Base-by-base conservation (phyloP, 2,329 filamentous ascomycete genomes). In the Ascochyta lentis region DNA sequence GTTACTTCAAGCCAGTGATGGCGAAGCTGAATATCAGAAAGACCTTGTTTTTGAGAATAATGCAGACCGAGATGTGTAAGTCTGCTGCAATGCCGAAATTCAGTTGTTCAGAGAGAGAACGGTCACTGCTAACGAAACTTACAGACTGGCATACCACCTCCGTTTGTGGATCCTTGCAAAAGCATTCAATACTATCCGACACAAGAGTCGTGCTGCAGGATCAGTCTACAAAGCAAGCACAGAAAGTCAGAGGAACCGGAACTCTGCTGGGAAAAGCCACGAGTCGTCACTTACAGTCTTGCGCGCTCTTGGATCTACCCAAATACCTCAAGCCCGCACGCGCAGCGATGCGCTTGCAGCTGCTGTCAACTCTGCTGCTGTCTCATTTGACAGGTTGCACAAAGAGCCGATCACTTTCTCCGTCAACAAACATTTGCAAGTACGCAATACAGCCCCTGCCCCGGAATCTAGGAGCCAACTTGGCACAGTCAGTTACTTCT, bases 151-250 rank as follows among this genome's bases (percentile, higher is more conserved):
- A 4, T 38, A 57, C 26, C 26, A 57, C 22, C 49, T 57, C 9
- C 49, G 54, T 15, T 24, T 54, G 4, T 57, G 54, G 54, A 57
- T 54, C 12, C 23, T 57, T n/a, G 27, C 35, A 10, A 53, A 49
- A 26, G 54, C 54, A 3, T 53, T 57, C 39, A 57, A 57, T 16
- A 19, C 34, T 39, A 26, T 37, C 15, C 49, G 54, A 6, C 49
- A 54, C 26, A 49, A 26, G 16, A 15, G 22, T n/a, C 40, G 22
- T 23, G 38, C 29, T 34, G 39, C 10, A 24, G 31, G 15, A 33
- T 16, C 6, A 3, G 10, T 13, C 19, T n/a, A 19, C 10, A 6
- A 26, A 5, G 13, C 24, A 26, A 31, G 8, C n/a, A 35, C 5
- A 35, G 33, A 16, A 7, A 35, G n/a, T 9, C 8, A 22, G 22